These are phyloP conservation scores for Spongospora subterranea DNA, from an alignment of 208 protist species.

Conservation along the genomic window DNA sequence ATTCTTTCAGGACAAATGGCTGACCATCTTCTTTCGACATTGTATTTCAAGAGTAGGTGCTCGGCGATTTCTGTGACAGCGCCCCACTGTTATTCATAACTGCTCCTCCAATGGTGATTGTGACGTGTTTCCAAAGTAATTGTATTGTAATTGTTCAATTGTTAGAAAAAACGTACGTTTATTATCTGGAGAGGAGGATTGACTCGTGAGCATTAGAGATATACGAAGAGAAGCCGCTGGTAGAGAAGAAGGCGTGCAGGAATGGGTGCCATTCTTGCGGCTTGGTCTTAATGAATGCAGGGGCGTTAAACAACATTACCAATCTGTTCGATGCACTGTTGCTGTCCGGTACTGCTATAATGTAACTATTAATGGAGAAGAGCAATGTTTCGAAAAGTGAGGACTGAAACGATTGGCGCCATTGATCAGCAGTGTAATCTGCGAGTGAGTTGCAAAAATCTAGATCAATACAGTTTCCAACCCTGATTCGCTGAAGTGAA, in stretches of 20 bases:
- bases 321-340: not conserved
- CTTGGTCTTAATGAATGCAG: not conserved
- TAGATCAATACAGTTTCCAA: not conserved
- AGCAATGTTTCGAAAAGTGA: not conserved
- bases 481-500: not conserved
- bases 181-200: not conserved
- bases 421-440: not conserved
- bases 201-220: not conserved
- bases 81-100: too few species aligned
- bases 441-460: not conserved
- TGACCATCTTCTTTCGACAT: not conserved
- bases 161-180: not conserved
- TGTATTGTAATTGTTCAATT: not conserved
- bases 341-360: not conserved
- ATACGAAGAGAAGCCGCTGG: not conserved
- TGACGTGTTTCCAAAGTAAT: too few species aligned
- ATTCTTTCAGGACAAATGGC: not conserved
- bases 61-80: too few species aligned
- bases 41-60: too few species aligned
- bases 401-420: not conserved
- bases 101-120: too few species aligned
- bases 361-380: not conserved
- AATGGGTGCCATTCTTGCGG: not conserved
- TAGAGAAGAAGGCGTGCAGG: constrained; percentile 30
- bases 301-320: not conserved